Evolutionary conservation across 352 stramenopile species (phyloP), one percentile per base, ranked within the genome.

Genomic region (Pythium scleroteichum): DNA sequence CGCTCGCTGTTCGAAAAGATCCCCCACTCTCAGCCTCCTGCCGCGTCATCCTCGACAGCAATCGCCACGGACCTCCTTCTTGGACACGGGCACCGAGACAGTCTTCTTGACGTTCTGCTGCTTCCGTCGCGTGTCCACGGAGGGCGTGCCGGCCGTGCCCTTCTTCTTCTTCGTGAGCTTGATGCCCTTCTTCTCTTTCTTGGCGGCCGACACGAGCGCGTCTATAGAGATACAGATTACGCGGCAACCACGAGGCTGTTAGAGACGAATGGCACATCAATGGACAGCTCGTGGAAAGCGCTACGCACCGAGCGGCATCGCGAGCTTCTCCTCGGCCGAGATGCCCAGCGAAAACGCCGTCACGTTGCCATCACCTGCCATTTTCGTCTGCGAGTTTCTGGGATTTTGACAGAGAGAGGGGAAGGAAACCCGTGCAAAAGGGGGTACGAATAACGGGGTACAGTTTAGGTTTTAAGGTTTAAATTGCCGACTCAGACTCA

Each of bases 81-180:
- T 90, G 48, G 78, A 75, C n/a, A 87, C 66, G 8, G 77, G 75
- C 20, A 90, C 78, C 4, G 79, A 68, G 53, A 90, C 75, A 29
- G 76, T 88, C 62, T 90, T 90, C 71, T 90, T 90, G 39, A 90
- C 80, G 52, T 80, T 88, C 50, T 82, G 72, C 59, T 80, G 69
- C 56, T 82, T 84, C 56, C 76, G 80, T 47, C 64, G 64, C 23
- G 59, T 47, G 23, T 58, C 39, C 41, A 46, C 54, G 6, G 33
- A 46, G 33, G 73, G 65, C 50, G 53, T 68, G 27, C 42, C 61
- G 16, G 57, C 58, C 46, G 59, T 71, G 40, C 40, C 53, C 44
- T 65, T 70, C 46, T 64, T 71, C 0, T 22, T 57, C 46, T 57
- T 58, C 38, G 45, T 62, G 13, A 27, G 17, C 19, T 45, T n/a